Evolutionary conservation across 1,139 yeast genomes (phyloP).

Genomic region (Protomyces pachydermus): DNA sequence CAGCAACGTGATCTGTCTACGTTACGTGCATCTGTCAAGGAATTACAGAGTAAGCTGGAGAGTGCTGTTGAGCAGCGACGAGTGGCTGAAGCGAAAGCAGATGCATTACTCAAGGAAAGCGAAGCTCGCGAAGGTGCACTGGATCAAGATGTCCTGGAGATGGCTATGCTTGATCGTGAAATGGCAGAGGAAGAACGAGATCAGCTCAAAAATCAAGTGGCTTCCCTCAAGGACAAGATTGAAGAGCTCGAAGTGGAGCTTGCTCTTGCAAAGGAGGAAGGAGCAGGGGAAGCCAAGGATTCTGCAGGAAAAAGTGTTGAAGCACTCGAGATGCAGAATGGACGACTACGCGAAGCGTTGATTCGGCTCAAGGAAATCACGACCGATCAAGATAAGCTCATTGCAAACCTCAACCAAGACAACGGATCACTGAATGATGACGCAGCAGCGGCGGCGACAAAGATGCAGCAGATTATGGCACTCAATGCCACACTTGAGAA

Average conservation of each 20-base stretch:
- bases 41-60: neutral
- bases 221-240: slow-evolving; percentile 42
- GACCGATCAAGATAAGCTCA: slow-evolving; percentile 40
- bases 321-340: slow-evolving; percentile 38
- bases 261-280: slow-evolving; percentile 34
- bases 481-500: slow-evolving; percentile 40
- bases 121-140: slow-evolving; percentile 35
- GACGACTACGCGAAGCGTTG: slow-evolving; percentile 43
- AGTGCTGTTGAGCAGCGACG: neutral
- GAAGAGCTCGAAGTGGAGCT: slow-evolving; percentile 45
- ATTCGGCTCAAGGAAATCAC: slow-evolving; percentile 42
- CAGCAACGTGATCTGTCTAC: slow-evolving; percentile 8
- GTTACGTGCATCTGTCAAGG: neutral
- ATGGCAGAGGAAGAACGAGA: slow-evolving; percentile 47
- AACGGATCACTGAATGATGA: slow-evolving; percentile 30
- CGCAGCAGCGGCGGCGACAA: slow-evolving; percentile 31
- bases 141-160: slow-evolving; percentile 47
- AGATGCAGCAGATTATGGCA: slow-evolving; percentile 39
- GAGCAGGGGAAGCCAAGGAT: slow-evolving; percentile 27
- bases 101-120: neutral
- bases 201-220: slow-evolving; percentile 39
- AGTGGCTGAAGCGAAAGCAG: neutral
- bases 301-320: neutral
- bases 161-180: slow-evolving; percentile 52
- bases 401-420: slow-evolving; percentile 43